Percentiles rank a stretch among this genome's conserved stretches.
Conservation (phyloP, 352 stramenopile species). For the Blastocystis sp. region DNA sequence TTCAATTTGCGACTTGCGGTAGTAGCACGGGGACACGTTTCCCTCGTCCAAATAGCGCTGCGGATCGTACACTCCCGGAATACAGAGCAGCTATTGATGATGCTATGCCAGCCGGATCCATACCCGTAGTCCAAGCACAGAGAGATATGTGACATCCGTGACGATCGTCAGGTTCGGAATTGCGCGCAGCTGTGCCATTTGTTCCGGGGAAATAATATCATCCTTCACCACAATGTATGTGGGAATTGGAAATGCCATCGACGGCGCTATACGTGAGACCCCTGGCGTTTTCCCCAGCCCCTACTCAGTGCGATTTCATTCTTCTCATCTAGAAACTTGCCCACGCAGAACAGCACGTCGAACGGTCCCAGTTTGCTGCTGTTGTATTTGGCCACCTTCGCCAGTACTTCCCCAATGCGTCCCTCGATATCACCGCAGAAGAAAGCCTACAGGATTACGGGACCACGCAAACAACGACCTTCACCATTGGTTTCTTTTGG, state of each 20-base stretch:
- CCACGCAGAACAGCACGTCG: constrained; percentile 59
- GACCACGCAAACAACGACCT: not conserved
- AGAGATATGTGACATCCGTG: not conserved
- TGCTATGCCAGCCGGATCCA: not conserved
- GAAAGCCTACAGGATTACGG: constrained; percentile 22
- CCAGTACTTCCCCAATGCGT: constrained; percentile 25
- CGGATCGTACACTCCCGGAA: constrained; percentile 31
- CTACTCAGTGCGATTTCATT: constrained; percentile 38
- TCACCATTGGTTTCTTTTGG: constrained; percentile 42
- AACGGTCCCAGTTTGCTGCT: constrained; percentile 44
- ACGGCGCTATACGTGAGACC: not conserved
- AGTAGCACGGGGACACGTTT: constrained; percentile 4
- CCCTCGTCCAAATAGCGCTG: constrained; percentile 9
- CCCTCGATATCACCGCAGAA: constrained; percentile 64
- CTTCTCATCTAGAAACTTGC: constrained; percentile 54
- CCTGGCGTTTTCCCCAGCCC: not conserved
- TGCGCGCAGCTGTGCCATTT: not conserved
- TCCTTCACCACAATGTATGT: constrained; percentile 51
- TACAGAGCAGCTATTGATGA: constrained; percentile 45
- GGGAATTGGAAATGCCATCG: constrained; percentile 29
- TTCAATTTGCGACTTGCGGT: constrained; percentile 64
- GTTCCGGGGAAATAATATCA: constrained; percentile 17
- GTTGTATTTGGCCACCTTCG: constrained; percentile 2
- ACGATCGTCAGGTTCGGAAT: constrained; percentile 43
- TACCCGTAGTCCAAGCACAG: constrained; percentile 8